Evolutionary conservation across 139 green algal genomes (phyloP), one percentile per base, ranked within the genome.

Genomic region (Chlorella sp.): DNA sequence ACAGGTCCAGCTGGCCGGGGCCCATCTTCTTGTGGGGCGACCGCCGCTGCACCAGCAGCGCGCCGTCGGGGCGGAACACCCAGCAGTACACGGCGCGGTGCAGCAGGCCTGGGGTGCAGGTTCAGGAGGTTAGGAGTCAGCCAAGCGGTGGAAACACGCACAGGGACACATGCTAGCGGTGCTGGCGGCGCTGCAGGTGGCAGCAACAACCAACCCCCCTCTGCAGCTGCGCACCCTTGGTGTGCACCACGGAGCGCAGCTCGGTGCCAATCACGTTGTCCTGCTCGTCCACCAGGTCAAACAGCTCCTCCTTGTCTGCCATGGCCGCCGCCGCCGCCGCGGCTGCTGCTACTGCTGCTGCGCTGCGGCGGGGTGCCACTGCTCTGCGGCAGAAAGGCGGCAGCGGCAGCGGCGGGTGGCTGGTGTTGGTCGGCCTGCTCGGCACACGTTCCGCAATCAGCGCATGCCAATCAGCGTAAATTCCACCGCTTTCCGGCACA

Each of bases 1-100:
- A 92, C 16, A 96, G 73, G 82, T 96, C 93, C 93, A 92, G 95
- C 86, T 94, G 88, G 9, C 81, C 60, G 0, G 93, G 90, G 2
- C 89, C 90, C 16, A 96, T 94, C 51, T 92, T 92, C 73, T 96
- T 96, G 38, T 74, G 67, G 0, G 67, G 54, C 28, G 86, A 91
- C 8, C 93, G 85, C 6, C 85, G 82, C 85, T 96, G 93, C 2
- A 96, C 69, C 6, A 96, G 83, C 32, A 96, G 62, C 68, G 80
- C 46, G 20, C 91, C 88, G 17, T 73, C 24, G 3, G 54, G 32
- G 82, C 95, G 84, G 30, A 93, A 94, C 22, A 96, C 87, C 79
- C 88, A 93, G 17, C 54, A 81, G 77, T 96, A 96, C 11, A 94
- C 90, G 2, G 92, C 90, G 1, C 88, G 88, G 79, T 95, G 92